Conservation (phyloP, 1,284 basidiomycete species). For the Mrakiaceae sp. region DNA sequence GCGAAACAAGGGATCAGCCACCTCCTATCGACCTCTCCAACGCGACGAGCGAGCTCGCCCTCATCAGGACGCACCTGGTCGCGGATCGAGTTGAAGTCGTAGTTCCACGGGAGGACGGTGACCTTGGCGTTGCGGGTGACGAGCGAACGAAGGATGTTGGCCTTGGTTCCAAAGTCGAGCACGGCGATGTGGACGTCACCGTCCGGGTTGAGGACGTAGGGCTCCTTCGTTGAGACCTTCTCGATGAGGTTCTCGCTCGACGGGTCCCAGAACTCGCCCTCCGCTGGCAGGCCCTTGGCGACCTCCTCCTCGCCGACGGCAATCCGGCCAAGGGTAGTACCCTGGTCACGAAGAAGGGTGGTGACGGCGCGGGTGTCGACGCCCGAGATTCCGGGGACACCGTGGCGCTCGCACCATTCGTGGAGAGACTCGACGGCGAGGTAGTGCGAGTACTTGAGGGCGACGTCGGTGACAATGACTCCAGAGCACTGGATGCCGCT, state of each 20-base stretch:
- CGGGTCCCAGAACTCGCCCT: constrained; percentile 81
- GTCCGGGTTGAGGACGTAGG: constrained; percentile 75
- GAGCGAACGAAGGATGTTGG: constrained; percentile 89
- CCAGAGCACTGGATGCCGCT: constrained; percentile 80
- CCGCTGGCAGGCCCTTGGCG: constrained; percentile 46
- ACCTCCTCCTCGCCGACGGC: constrained; percentile 67
- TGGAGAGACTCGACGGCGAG: constrained; percentile 84
- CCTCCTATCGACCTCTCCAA: too few species aligned
- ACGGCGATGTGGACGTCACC: constrained; percentile 88
- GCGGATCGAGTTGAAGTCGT: constrained; percentile 80
- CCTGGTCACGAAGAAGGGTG: constrained; percentile 83
- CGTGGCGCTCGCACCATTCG: constrained; percentile 83
- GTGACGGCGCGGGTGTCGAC: constrained; percentile 98
- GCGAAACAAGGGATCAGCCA: too few species aligned
- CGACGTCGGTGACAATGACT: constrained; percentile 87
- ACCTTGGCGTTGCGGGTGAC: constrained; percentile 81
- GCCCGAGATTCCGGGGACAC: constrained; percentile 87
- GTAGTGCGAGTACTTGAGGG: constrained; percentile 91
- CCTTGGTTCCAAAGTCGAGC: constrained; percentile 94
- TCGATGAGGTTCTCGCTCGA: constrained; percentile 84
- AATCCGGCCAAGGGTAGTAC: constrained; percentile 87
- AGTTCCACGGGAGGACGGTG: constrained; percentile 95
- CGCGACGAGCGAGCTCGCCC: too few species aligned
- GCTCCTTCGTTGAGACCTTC: constrained; percentile 74
- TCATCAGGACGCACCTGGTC: constrained; percentile 42